A percentile compares a stretch with the other conserved stretches of the same genome.
phyloP scores from a whole-genome alignment of 2,329 filamentous ascomycete genomes.

The Ophiostoma perfectum region DNA sequence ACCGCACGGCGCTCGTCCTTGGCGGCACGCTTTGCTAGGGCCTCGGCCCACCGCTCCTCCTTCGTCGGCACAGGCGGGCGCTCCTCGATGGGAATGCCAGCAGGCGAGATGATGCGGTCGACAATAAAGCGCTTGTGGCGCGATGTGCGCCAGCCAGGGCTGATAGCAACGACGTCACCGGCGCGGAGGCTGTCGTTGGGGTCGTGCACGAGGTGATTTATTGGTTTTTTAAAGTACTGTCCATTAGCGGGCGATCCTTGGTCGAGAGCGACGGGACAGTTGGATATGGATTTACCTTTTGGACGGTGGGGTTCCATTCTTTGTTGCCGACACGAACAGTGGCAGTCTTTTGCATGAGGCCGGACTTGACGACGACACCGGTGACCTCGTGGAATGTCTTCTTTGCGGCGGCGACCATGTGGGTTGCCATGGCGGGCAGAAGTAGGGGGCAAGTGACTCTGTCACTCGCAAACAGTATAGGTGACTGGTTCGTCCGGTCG shows the following conservation, averaged over 20 bases:
- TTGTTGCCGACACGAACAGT: slow-evolving; percentile 68
- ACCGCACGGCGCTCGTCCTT: slow-evolving; percentile 53
- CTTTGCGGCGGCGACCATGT: slow-evolving; percentile 35
- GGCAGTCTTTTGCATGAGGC: slow-evolving; percentile 71
- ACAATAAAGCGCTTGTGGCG: slow-evolving; percentile 69
- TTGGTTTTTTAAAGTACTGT: slow-evolving; percentile 59
- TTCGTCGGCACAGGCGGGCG: slow-evolving; percentile 61
- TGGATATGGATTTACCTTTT: slow-evolving; percentile 53
- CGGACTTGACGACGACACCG: slow-evolving; percentile 71
- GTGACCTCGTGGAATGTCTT: slow-evolving; percentile 48
- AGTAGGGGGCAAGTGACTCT: not conserved
- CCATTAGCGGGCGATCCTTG: not conserved
- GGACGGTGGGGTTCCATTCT: slow-evolving; percentile 65
- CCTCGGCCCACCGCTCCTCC: slow-evolving; percentile 54
- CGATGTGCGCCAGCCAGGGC: slow-evolving; percentile 58
- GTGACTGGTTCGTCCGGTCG: not conserved
- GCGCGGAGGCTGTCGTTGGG: slow-evolving; percentile 65
- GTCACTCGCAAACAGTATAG: not conserved
- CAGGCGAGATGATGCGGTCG: slow-evolving; percentile 66
- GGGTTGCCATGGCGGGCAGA: slow-evolving; percentile 36
- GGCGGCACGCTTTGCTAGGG: slow-evolving; percentile 48
- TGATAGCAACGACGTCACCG: slow-evolving; percentile 70
- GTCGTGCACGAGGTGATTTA: slow-evolving; percentile 70
- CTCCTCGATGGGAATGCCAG: slow-evolving; percentile 56
- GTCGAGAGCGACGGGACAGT: not conserved